Evolutionary conservation across 2,329 filamentous ascomycete genomes (phyloP), one percentile per base, ranked within the genome.

Genomic region (Aspergillus tubingensis): DNA sequence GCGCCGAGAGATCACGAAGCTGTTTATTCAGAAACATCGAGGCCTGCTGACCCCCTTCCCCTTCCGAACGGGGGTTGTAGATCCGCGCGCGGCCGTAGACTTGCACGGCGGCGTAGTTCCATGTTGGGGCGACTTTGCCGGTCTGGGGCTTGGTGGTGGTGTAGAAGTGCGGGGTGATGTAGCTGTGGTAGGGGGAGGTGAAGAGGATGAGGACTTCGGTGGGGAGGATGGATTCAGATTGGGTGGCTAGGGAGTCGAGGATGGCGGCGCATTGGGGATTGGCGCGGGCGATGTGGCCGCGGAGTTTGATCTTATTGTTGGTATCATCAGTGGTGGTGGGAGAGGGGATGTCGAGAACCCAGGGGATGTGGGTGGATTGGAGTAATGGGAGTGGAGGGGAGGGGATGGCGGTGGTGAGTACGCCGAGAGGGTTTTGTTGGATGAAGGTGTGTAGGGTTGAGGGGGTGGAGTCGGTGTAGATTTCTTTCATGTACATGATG

Each of bases 141-240:
- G 83, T 86, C 0, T 68, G 70, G 0, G 86, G 87, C 69, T 90
- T 90, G 1, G 88, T 89, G 64, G 86, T 81, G 10, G 76, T 79
- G 76, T 90, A 90, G 74, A 89, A 90, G 61, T 88, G 87, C 0
- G 88, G 86, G 0, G 88, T 89, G 5, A 90, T 82, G 65, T 90
- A 90, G 73, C 88, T 85, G 39, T 89, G 82, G 1, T 79, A 71
- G 0, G 82, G 77, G 0, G 79, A 80, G 49, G 80, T 89, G 79
- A 91, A 90, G 15, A 89, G 76, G 2, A 90, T 77, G 30, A 87
- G 71, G 1, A 90, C 85, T 59, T 89, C 86, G 39, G 85, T 66
- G 8, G 69, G 43, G 7, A 80, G 64, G 54, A 67, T 19, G 11
- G 11, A 13, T 13, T 44, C 5, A 19, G 59, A 6, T 61, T 38